A percentile compares a stretch with the other conserved stretches of the same genome.
phyloP scores from a whole-genome alignment of 1,139 yeast genomes.

The Taiozyma sp. region DNA sequence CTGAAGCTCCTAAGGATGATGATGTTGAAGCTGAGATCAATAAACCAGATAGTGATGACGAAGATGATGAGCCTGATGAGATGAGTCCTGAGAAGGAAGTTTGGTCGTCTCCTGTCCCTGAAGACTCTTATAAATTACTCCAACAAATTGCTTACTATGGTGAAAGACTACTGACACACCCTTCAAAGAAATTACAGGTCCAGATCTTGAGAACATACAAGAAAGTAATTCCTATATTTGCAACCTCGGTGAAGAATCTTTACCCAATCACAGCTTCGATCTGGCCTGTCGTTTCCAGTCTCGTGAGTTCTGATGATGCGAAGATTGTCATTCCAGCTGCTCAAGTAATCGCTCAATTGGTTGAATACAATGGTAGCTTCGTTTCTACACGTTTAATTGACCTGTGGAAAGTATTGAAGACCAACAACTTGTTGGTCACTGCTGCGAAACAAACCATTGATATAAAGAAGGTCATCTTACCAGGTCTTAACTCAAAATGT shows the following conservation, averaged over 20 bases:
- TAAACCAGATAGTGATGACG: conserved; percentile 27
- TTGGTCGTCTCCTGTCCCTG: conserved; percentile 69
- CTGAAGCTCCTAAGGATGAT: conserved; percentile 31
- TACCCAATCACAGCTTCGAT: conserved; percentile 64
- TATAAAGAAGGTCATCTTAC: conserved; percentile 25
- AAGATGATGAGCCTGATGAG: conserved; percentile 36
- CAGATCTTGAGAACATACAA: conserved; percentile 52
- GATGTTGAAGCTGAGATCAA: conserved; percentile 11
- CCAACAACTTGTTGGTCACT: conserved; percentile 18
- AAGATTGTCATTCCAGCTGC: conserved; percentile 33
- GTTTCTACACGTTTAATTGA: conserved; percentile 42
- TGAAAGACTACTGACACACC: conserved; percentile 66
- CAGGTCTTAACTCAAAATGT: conserved; percentile 26
- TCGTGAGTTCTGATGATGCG: conserved; percentile 34
- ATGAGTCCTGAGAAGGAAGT: conserved; percentile 28
- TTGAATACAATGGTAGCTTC: conserved; percentile 46
- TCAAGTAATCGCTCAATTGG: conserved; percentile 32
- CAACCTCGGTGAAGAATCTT: conserved; percentile 53
- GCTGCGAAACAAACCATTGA: conserved; percentile 4
- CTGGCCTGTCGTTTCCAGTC: conserved; percentile 57
- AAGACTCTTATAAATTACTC: conserved; percentile 49
- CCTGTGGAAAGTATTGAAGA: conserved; percentile 34
- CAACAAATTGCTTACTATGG: conserved; percentile 67
- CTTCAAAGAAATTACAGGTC: conserved; percentile 50
- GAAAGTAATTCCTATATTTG: conserved; percentile 53